Percentiles rank a stretch among this genome's conserved stretches.
Evolutionary conservation across 2,329 filamentous ascomycete species (phyloP).

Genomic region (Calonectria multiphialidica): DNA sequence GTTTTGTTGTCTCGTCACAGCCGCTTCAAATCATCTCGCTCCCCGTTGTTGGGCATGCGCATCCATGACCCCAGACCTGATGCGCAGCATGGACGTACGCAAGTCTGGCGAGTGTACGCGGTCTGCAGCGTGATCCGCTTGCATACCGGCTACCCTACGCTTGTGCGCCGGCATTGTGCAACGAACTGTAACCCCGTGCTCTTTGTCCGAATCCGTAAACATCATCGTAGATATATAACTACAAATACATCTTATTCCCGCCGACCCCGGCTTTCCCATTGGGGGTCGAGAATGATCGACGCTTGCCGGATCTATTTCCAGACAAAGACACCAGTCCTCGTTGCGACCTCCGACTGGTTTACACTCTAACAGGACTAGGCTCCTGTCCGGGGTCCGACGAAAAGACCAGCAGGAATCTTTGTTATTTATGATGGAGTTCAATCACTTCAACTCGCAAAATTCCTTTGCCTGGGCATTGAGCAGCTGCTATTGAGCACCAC

Average conservation of each 20-base stretch:
- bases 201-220: conserved; percentile 8
- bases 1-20: not conserved
- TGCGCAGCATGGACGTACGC: not conserved
- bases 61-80: not conserved
- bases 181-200: conserved; percentile 27
- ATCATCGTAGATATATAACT: not conserved
- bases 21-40: conserved; percentile 2
- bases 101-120: not conserved
- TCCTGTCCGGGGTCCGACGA: not conserved
- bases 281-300: conserved; percentile 13
- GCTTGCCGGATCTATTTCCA: conserved; percentile 15
- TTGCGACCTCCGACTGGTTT: not conserved
- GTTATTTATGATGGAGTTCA: not conserved
- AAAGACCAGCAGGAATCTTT: not conserved
- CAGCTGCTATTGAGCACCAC: not conserved
- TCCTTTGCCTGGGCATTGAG: not conserved
- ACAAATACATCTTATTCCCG: conserved; percentile 23
- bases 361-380: not conserved
- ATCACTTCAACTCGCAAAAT: not conserved
- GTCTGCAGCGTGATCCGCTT: conserved; percentile 5
- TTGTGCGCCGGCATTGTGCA: conserved; percentile 3
- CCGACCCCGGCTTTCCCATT: conserved; percentile 6
- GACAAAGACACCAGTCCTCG: conserved; percentile 3
- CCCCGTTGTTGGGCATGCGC: conserved; percentile 1
- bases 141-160: not conserved